A percentile compares a stretch with the other conserved stretches of the same genome.
These are phyloP conservation scores for Somion occarium DNA, from an alignment of 1,284 basidiomycete species.

Conservation along the genomic window DNA sequence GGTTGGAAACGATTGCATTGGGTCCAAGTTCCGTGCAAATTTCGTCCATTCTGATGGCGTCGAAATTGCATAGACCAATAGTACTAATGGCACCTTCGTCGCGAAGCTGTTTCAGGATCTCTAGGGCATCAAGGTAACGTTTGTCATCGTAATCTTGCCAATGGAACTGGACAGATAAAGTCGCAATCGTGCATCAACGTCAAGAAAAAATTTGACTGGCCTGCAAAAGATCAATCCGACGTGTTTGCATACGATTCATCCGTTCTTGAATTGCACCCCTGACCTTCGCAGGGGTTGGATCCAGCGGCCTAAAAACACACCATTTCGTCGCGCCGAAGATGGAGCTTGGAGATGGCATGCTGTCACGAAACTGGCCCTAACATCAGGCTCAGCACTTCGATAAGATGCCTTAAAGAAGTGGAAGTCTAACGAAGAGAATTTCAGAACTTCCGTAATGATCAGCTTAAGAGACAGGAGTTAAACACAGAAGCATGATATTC, in stretches of 20 bases:
- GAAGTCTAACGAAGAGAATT: conserved; percentile 60
- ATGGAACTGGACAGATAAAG: conserved; percentile 51
- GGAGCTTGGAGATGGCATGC: conserved; percentile 33
- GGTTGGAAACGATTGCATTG: conserved; percentile 72
- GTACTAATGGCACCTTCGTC: conserved; percentile 56
- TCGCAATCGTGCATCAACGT: neutral
- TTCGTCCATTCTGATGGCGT: conserved; percentile 68
- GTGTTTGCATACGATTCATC: conserved; percentile 45
- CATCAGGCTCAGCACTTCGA: conserved; percentile 4
- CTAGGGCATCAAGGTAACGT: conserved; percentile 62
- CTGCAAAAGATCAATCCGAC: conserved; percentile 65
- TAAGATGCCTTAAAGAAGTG: neutral
- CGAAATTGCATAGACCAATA: conserved; percentile 79
- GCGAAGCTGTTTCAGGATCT: conserved; percentile 54
- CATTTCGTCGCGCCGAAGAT: conserved; percentile 76
- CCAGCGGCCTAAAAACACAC: conserved; percentile 65
- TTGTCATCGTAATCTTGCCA: conserved; percentile 80
- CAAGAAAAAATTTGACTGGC: conserved; percentile 31
- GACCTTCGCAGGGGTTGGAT: conserved; percentile 50
- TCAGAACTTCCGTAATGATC: conserved; percentile 82
- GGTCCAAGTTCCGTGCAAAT: conserved; percentile 70
- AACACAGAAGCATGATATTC: neutral
- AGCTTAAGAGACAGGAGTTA: conserved; percentile 36
- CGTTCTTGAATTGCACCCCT: conserved; percentile 64
- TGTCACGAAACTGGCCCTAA: conserved; percentile 64